phyloP scores from a whole-genome alignment of 1,284 basidiomycete genomes.

The Boletus sp. region DNA sequence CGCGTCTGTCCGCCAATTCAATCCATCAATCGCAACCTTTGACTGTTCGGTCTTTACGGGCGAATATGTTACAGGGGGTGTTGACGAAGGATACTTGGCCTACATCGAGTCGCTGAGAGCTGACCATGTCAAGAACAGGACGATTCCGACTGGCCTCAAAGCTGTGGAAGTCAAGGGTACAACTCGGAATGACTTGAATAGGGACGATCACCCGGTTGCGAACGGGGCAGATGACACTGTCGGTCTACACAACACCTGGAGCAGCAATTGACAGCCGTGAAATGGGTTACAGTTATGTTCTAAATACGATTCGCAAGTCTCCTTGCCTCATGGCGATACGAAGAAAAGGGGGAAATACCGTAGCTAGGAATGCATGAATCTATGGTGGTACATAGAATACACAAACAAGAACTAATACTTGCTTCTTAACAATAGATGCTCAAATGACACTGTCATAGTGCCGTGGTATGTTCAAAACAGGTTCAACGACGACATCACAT shows the following conservation, averaged over 20 bases:
- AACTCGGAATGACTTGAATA: constrained; percentile 23
- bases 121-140: constrained; percentile 72
- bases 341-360: background rate
- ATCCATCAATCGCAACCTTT: constrained; percentile 74
- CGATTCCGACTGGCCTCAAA: constrained; percentile 32
- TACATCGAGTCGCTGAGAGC: constrained; percentile 77
- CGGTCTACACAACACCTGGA: constrained; percentile 72
- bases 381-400: constrained; percentile 20
- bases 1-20: constrained; percentile 84
- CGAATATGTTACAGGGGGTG: constrained; percentile 95
- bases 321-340: constrained; percentile 7
- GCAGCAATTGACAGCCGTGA: constrained; percentile 28
- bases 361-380: constrained; percentile 11
- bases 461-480: constrained; percentile 1
- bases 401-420: constrained; percentile 4
- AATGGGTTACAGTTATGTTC: constrained; percentile 3
- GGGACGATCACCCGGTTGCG: constrained; percentile 30
- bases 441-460: constrained; percentile 1
- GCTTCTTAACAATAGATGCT: constrained; percentile 13
- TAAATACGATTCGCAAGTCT: background rate
- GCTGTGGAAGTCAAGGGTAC: constrained; percentile 38
- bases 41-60: constrained; percentile 99
- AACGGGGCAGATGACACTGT: constrained; percentile 71
- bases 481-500: background rate
- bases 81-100: constrained; percentile 81